Conservation (phyloP, 768 basidiomycete genomes). For the Botryobasidium botryosum region DNA sequence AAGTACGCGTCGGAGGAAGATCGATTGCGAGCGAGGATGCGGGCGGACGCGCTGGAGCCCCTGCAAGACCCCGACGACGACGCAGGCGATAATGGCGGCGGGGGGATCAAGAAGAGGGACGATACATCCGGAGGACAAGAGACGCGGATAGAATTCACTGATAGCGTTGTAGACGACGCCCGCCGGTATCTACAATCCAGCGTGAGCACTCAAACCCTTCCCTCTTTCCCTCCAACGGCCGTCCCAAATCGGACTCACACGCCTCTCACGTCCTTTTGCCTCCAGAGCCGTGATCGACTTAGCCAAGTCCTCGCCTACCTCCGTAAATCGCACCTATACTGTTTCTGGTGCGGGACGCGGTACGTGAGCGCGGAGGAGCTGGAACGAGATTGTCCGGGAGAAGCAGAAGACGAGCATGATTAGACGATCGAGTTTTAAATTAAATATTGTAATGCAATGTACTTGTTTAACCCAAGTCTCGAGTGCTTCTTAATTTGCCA, state of each 20-base stretch:
- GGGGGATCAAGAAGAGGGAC: too few species aligned
- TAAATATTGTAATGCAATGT: not conserved
- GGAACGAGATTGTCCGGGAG: slow-evolving; percentile 50
- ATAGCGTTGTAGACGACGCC: not conserved
- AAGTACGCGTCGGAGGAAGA: too few species aligned
- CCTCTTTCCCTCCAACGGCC: not conserved
- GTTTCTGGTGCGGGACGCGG: slow-evolving; percentile 78
- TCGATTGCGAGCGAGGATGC: slow-evolving; percentile 60
- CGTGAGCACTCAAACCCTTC: not conserved
- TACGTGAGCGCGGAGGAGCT: slow-evolving; percentile 49
- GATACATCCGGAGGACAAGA: slow-evolving; percentile 4
- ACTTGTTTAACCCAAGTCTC: not conserved
- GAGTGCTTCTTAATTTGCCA: too few species aligned
- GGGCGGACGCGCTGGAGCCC: slow-evolving; percentile 48
- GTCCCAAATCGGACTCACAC: too few species aligned
- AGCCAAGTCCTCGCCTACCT: slow-evolving; percentile 53
- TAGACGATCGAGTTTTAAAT: slow-evolving; percentile 15
- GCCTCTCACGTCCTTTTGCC: too few species aligned
- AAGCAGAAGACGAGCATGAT: slow-evolving; percentile 64
- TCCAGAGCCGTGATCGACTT: too few species aligned
- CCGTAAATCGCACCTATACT: slow-evolving; percentile 53
- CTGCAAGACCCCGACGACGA: slow-evolving; percentile 26
- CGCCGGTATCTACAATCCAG: not conserved
- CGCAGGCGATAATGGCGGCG: too few species aligned
- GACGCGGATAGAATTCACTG: not conserved